Evolutionary conservation across 2,329 filamentous ascomycete genomes (phyloP), one percentile per base, ranked within the genome.

Genomic region (Ceratocystis variospora): DNA sequence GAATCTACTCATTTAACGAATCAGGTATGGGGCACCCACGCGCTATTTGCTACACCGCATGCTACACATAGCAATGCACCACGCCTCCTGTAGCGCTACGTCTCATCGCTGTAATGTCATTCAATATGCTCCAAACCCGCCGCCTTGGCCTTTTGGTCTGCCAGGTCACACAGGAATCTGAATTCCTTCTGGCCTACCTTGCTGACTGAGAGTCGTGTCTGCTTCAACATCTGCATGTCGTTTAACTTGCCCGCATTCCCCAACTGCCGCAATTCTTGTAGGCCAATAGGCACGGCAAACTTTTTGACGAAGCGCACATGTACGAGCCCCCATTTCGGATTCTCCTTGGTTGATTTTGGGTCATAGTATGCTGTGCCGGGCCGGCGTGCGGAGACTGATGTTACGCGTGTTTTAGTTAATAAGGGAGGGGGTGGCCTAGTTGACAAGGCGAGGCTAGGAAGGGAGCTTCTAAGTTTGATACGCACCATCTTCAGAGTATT

Each of bases 261-360:
- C 71, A 87, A 79, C 45, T 82, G 81, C 65, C 88, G 87, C 57
- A 96, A 80, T 70, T 89, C 85, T 69, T 83, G 82, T 63, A 96
- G 80, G 4, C 81, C 81, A 66, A 97, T 82, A 0, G 85, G 82
- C 15, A 84, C 80, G 1, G 80, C 79, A 71, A 97, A 91, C 75
- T 96, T 96, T 73, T 85, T 86, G 67, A 88, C 85, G 74, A 96
- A 96, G 71, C 87, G 82, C 61, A 97, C 93, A 68, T 95, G 88
- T 1, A 97, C 94, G 19, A 94, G 83, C 64, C 86, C 89, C 94
- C 94, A 99, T 71, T 65, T 82, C 79, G 70, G 83, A 8, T 77
- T 77, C 5, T 77, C 77, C 57, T 75, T 74, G 3, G 77, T 85
- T 1, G 88, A 90, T 64, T 87, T 87, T 1, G 86, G 76, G 72